These are phyloP conservation scores for Rubroboletus satanas DNA, from an alignment of 768 basidiomycete species.

Conservation along the genomic window DNA sequence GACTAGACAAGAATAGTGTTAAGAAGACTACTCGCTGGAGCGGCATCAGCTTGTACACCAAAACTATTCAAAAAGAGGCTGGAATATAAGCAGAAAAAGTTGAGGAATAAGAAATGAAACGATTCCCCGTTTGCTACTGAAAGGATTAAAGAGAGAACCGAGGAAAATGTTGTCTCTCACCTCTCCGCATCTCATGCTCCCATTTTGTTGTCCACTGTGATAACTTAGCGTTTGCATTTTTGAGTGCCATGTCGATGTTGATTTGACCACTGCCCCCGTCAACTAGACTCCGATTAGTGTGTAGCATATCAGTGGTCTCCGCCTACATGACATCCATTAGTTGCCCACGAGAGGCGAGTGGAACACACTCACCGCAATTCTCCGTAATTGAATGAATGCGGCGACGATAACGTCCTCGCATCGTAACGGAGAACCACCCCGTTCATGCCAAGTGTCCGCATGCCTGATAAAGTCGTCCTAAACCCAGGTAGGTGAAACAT, in stretches of 20 bases:
- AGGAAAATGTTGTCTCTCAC: conserved; percentile 33
- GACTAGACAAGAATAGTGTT: not conserved
- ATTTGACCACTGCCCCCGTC: conserved; percentile 54
- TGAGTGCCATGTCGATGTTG: conserved; percentile 69
- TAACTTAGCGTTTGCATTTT: conserved; percentile 68
- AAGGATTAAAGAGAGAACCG: conserved; percentile 2
- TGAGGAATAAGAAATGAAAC: conserved; percentile 75
- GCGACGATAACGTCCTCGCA: conserved; percentile 81
- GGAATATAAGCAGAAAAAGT: conserved; percentile 73
- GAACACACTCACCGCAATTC: conserved; percentile 60
- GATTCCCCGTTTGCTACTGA: conserved; percentile 60
- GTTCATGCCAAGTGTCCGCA: conserved; percentile 67
- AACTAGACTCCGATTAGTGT: conserved; percentile 44
- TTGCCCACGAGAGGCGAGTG: not conserved
- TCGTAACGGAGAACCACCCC: conserved; percentile 47
- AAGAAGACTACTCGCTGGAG: conserved; percentile 42
- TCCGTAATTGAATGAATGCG: conserved; percentile 72
- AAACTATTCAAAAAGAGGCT: conserved; percentile 82
- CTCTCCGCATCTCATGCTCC: conserved; percentile 69
- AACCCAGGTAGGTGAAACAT: conserved; percentile 7
- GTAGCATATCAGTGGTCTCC: conserved; percentile 76
- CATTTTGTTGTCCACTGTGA: conserved; percentile 70
- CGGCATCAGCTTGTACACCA: conserved; percentile 64
- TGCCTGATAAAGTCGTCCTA: conserved; percentile 71
- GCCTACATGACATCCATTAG: conserved; percentile 40